A percentile compares a stretch with the other conserved stretches of the same genome.
Evolutionary conservation across 129 eudicot species (phyloP).

Genomic region (Lactuca sativa): DNA sequence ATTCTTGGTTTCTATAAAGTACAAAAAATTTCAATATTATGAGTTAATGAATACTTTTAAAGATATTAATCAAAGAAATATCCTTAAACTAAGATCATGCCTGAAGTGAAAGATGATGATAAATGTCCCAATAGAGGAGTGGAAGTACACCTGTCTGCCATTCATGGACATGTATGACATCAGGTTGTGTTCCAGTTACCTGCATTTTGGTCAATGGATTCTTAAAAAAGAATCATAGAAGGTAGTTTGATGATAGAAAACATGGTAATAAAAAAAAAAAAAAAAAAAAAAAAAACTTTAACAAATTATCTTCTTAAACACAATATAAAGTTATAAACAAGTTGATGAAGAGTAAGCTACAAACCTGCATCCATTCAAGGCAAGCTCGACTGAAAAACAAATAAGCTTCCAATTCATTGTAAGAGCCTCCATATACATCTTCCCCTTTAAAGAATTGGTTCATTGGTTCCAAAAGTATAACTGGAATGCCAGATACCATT

Average conservation of each 20-base stretch:
- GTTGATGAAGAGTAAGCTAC: not conserved
- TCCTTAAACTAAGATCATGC: constrained; percentile 27
- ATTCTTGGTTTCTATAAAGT: constrained; percentile 74
- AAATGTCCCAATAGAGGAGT: constrained; percentile 86
- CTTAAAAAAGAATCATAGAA: not conserved
- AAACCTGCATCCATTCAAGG: constrained; percentile 96
- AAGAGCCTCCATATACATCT: constrained; percentile 78
- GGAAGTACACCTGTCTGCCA: constrained; percentile 82
- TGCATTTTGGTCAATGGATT: constrained; percentile 34
- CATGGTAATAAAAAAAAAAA: not conserved
- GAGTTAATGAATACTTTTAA: not conserved
- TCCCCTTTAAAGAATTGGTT: constrained; percentile 81
- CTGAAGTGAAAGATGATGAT: constrained; percentile 75
- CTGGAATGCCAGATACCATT: constrained; percentile 64
- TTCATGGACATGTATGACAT: constrained; percentile 90
- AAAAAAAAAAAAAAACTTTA: not conserved
- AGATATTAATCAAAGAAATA: not conserved
- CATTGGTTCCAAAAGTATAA: constrained; percentile 71
- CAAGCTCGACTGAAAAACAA: constrained; percentile 89
- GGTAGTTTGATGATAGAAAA: not conserved
- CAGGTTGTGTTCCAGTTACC: constrained; percentile 69
- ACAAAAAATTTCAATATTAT: constrained; percentile 16
- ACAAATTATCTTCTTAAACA: not conserved
- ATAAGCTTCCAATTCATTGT: constrained; percentile 85
- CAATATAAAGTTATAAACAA: too few relatives aligned